These are phyloP conservation scores for Wickerhamomyces tratensis DNA, from an alignment of 805 yeast genomes.

Conservation along the genomic window DNA sequence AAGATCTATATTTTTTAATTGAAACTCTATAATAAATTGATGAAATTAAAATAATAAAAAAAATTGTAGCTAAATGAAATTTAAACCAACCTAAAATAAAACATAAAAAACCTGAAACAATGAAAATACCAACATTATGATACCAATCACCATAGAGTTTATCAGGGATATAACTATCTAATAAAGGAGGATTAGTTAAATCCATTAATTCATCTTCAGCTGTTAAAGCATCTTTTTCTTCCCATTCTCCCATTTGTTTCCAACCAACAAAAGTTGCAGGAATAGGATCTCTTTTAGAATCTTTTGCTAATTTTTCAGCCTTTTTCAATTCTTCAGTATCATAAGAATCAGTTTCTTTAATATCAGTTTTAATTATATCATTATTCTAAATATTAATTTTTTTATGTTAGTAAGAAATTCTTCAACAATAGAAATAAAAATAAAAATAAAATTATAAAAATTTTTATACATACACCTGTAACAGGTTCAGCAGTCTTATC, in stretches of 20 bases:
- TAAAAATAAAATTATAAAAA: too few species aligned
- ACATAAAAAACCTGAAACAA: conserved; percentile 59
- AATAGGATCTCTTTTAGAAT: conserved; percentile 34
- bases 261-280: conserved; percentile 79
- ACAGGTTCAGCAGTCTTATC: not conserved
- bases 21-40: conserved; percentile 75
- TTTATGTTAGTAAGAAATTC: not conserved
- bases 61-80: conserved; percentile 74
- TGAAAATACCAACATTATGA: conserved; percentile 70
- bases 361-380: not conserved
- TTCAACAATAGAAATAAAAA: too few species aligned
- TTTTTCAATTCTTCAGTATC: conserved; percentile 10
- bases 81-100: conserved; percentile 73
- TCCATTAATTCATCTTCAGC: conserved; percentile 66
- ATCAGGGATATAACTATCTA: conserved; percentile 72
- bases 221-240: conserved; percentile 52
- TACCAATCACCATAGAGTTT: conserved; percentile 91
- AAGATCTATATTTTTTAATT: conserved; percentile 66
- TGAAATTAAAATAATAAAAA: conserved; percentile 54
- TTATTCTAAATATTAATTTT: too few species aligned
- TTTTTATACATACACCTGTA: not conserved
- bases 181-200: conserved; percentile 58
- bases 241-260: conserved; percentile 91
- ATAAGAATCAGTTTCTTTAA: not conserved
- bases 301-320: conserved; percentile 17